Evolutionary conservation across 192 early-diverging fungal genomes (phyloP).

Genomic region (Backusella circina): DNA sequence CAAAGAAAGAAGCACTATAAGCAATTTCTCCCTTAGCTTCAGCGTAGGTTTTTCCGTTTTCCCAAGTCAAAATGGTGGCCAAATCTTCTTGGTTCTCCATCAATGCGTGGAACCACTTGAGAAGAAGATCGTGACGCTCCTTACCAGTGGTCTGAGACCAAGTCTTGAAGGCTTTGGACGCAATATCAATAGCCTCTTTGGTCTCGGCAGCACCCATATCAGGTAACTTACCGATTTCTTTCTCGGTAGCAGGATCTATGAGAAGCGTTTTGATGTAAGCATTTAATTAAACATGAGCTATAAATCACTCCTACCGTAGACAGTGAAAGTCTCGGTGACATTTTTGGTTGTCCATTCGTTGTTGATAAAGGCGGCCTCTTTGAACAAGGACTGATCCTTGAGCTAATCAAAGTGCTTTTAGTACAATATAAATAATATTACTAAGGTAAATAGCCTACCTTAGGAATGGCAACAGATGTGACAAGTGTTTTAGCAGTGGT

Average conservation of each 20-base stretch:
- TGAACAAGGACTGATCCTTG: constrained; percentile 56
- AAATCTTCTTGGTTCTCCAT: constrained; percentile 70
- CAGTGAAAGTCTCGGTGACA: constrained; percentile 42
- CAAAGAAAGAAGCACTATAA: constrained; percentile 73
- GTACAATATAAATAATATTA: not conserved
- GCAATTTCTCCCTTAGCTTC: constrained; percentile 61
- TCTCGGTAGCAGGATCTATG: constrained; percentile 59
- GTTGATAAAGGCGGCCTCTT: constrained; percentile 51
- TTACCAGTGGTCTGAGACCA: constrained; percentile 66
- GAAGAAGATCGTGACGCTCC: constrained; percentile 52
- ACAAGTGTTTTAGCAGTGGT: not conserved
- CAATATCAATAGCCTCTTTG: constrained; percentile 52
- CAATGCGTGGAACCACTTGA: constrained; percentile 64
- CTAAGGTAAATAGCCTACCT: not conserved
- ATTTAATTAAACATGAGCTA: not conserved
- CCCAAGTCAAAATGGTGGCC: constrained; percentile 79
- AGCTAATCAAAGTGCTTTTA: constrained; percentile 38
- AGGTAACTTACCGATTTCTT: constrained; percentile 58
- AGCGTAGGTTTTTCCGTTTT: constrained; percentile 72
- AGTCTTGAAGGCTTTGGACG: constrained; percentile 48
- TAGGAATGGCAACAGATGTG: constrained; percentile 4
- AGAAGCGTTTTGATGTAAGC: not conserved
- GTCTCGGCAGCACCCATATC: constrained; percentile 65
- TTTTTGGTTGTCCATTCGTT: constrained; percentile 50
- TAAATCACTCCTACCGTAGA: constrained; percentile 40